Evolutionary conservation across 371 early-diverging fungal genomes (phyloP), one percentile per base, ranked within the genome.

Genomic region (Neoconidiobolus thromboides): DNA sequence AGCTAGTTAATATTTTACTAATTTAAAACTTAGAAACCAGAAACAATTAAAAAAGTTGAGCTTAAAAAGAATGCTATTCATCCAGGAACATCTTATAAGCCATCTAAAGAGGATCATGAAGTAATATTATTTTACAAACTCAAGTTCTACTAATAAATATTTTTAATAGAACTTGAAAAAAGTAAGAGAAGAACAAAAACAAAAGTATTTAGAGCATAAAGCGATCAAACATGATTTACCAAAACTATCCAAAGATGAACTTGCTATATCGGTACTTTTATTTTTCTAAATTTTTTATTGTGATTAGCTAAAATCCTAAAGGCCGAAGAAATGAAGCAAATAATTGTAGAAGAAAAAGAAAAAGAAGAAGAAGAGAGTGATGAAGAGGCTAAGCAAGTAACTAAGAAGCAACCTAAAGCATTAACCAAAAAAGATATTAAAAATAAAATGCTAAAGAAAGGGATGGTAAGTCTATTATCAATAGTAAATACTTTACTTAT

Each of bases 81-180:
- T 61, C 81, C 87, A 0, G 97, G 97, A 53, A 79, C 87, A 0
- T 93, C 93, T 6, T 96, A 96, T 69, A 87, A 87, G 62, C 95
- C 96, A 7, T 72, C 77, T 4, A 71, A 77, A 63, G 77, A 80
- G 56, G 87, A 86, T 48, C 91, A 93, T 73, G 82, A 88, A 64
- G 74, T 68, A 53, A 48, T 70, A 50, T 53, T 46, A 39, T 49
- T 10, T 3, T 3, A 5, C 4, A 49, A 4, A 4, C 26, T 12
- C 4, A 4, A 5, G 14, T 49, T 14, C 6, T 49, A 49, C 5
- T 14, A 12, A 14, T 49, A 12, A 49, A 50, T 62, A 67, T 3
- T 64, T 65, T 52, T 61, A 14, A 49, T 14, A 14, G 14, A 4
- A 10, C 65, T 52, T 61, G 14, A 49, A 49, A 14, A 14, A 10